Conservation (phyloP, 345 rosid genomes). For the Trapa incisa region DNA sequence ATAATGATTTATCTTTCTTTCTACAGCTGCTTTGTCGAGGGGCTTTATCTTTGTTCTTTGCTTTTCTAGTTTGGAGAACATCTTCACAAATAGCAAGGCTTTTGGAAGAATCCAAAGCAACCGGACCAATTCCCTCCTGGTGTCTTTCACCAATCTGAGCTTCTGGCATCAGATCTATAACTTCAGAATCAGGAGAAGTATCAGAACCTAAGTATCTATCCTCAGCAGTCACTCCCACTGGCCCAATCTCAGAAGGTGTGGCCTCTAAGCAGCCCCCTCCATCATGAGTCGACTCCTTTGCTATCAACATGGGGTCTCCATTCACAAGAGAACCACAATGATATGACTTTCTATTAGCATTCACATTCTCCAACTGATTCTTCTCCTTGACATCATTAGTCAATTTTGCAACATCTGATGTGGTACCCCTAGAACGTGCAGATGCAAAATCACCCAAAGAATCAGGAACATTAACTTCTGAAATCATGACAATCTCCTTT, state of each 20-base stretch:
- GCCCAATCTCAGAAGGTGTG: not conserved
- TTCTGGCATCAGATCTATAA: conserved; percentile 61
- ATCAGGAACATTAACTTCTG: conserved; percentile 6
- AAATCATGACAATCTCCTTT: conserved; percentile 18
- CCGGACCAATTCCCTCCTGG: conserved; percentile 25
- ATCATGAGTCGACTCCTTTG: conserved; percentile 19
- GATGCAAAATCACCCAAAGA: not conserved
- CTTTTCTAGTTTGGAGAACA: conserved; percentile 24
- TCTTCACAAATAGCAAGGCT: conserved; percentile 14
- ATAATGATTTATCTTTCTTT: conserved; percentile 18
- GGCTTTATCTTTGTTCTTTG: conserved; percentile 38
- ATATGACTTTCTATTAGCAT: not conserved
- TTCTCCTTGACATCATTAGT: conserved; percentile 5
- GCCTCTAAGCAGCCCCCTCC: not conserved
- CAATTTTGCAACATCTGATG: conserved; percentile 20
- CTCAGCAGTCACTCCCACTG: conserved; percentile 16
- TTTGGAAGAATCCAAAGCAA: conserved; percentile 27
- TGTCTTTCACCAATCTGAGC: conserved; percentile 26
- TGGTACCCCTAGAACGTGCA: conserved; percentile 10
- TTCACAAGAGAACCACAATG: conserved; percentile 9
- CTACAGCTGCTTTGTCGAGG: conserved; percentile 16
- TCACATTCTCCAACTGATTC: conserved; percentile 1
- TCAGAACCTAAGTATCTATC: conserved; percentile 48
- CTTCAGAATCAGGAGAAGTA: conserved; percentile 99
- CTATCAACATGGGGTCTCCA: conserved; percentile 17